phyloP scores from a whole-genome alignment of 805 yeast genomes.

The Nakazawaea anatomiae region DNA sequence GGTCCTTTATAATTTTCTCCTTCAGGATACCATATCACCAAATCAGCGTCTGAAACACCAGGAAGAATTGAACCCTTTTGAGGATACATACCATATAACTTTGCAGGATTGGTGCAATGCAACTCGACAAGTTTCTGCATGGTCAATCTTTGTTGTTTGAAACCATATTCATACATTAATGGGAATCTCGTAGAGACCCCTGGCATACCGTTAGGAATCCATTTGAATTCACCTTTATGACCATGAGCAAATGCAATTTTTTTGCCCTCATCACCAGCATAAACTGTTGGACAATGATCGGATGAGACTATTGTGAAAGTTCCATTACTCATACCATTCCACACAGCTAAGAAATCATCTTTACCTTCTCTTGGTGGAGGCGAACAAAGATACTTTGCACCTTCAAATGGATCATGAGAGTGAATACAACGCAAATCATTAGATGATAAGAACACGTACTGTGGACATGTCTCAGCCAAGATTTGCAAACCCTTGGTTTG shows the following conservation, averaged over 20 bases:
- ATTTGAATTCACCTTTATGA: conserved; percentile 14
- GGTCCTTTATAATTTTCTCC: conserved; percentile 11
- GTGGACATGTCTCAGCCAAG: conserved; percentile 18
- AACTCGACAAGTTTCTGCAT: conserved; percentile 10
- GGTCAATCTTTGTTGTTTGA: conserved; percentile 10
- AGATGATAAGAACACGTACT: conserved; percentile 13
- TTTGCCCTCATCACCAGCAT: conserved; percentile 14
- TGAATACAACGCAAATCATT: conserved; percentile 13
- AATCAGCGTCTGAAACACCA: conserved; percentile 15
- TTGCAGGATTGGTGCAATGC: conserved; percentile 11
- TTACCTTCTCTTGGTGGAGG: conserved; percentile 16
- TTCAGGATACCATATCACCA: conserved; percentile 16
- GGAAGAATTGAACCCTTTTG: conserved; percentile 12
- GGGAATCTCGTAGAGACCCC: conserved; percentile 16
- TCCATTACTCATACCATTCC: conserved; percentile 15
- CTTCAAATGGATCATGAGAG: conserved; percentile 15
- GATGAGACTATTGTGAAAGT: conserved; percentile 15
- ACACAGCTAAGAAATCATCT: conserved; percentile 13
- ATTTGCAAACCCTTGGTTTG: conserved; percentile 14
- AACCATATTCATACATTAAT: conserved; percentile 14
- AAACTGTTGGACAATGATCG: conserved; percentile 16
- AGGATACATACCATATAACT: conserved; percentile 11
- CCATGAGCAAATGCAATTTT: conserved; percentile 15
- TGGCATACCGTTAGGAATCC: conserved; percentile 18
- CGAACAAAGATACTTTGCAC: conserved; percentile 16